A percentile compares a stretch with the other conserved stretches of the same genome.
These are phyloP conservation scores for Penicillium lividum DNA, from an alignment of 495 filamentous ascomycete genomes.

Conservation along the genomic window DNA sequence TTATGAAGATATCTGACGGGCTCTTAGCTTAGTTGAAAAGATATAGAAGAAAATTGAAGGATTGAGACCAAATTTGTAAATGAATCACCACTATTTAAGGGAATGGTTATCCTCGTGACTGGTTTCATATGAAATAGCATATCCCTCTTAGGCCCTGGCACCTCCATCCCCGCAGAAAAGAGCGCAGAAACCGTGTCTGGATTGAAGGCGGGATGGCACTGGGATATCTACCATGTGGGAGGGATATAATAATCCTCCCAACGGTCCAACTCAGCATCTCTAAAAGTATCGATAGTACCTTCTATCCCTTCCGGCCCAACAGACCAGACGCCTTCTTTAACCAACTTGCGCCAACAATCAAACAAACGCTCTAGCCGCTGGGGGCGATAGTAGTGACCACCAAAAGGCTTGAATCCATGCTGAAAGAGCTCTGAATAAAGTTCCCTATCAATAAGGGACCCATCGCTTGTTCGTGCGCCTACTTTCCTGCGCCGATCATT, in stretches of 20 bases:
- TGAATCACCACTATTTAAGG: too few relatives aligned
- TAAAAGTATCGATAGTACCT: slow-evolving; percentile 23
- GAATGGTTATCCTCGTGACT: too few relatives aligned
- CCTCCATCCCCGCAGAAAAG: too few relatives aligned
- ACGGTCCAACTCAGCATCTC: slow-evolving; percentile 17
- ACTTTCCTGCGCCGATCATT: slow-evolving; percentile 10
- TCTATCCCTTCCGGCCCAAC: slow-evolving; percentile 18
- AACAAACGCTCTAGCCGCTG: slow-evolving; percentile 22
- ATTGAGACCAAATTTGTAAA: too few relatives aligned
- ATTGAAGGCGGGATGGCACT: slow-evolving; percentile 3
- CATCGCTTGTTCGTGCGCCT: slow-evolving; percentile 20
- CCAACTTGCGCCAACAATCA: slow-evolving; percentile 20
- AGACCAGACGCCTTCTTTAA: slow-evolving; percentile 20
- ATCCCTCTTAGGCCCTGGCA: too few relatives aligned
- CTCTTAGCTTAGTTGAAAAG: too few relatives aligned
- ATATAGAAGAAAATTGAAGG: too few relatives aligned
- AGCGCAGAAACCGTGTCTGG: too few relatives aligned
- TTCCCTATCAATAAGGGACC: slow-evolving; percentile 14
- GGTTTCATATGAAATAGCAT: too few relatives aligned
- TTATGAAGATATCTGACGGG: too few relatives aligned
- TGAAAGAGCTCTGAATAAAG: slow-evolving; percentile 19
- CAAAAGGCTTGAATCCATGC: slow-evolving; percentile 21
- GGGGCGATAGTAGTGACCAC: slow-evolving; percentile 18
- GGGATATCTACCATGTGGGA: slow-evolving; percentile 17
- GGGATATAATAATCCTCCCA: slow-evolving; percentile 22